Evolutionary conservation across 1,284 basidiomycete genomes (phyloP).

Genomic region (Tilletia setariae): DNA sequence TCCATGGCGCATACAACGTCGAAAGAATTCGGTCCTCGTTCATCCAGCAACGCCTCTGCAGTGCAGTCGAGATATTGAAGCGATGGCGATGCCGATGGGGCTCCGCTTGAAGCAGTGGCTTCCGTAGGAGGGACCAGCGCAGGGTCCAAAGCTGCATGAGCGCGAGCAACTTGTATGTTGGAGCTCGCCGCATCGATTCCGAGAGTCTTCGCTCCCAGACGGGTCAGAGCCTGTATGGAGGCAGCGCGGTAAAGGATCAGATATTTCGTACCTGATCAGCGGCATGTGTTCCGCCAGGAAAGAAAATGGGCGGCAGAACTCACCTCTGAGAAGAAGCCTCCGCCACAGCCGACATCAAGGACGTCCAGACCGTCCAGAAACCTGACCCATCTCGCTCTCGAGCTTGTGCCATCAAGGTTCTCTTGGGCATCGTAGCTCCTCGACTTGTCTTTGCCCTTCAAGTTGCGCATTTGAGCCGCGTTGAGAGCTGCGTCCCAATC

Average conservation of each 20-base stretch:
- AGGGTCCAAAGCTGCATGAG: conserved; percentile 79
- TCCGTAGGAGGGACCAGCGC: conserved; percentile 23
- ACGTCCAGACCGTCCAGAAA: conserved; percentile 64
- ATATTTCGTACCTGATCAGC: too few species aligned
- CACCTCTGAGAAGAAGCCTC: conserved; percentile 88
- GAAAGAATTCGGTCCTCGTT: conserved; percentile 62
- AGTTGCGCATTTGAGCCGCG: conserved; percentile 22
- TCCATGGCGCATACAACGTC: conserved; percentile 98
- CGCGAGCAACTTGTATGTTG: conserved; percentile 80
- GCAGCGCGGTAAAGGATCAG: not conserved
- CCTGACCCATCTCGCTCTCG: conserved; percentile 30
- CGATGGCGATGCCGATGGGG: conserved; percentile 52
- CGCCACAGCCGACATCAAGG: conserved; percentile 88
- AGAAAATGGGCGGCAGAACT: conserved; percentile 22
- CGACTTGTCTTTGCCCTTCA: conserved; percentile 51
- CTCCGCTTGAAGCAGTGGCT: conserved; percentile 20
- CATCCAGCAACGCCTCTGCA: conserved; percentile 68
- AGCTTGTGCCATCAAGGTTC: conserved; percentile 46
- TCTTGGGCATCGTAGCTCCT: conserved; percentile 59
- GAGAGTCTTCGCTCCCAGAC: conserved; percentile 78
- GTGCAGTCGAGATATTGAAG: conserved; percentile 69
- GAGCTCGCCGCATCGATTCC: conserved; percentile 85
- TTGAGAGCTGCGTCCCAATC: conserved; percentile 42
- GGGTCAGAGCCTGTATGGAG: conserved; percentile 68
- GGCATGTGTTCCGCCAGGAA: too few species aligned